These are phyloP conservation scores for Tricholomella constricta DNA, from an alignment of 768 basidiomycete genomes.

Conservation along the genomic window DNA sequence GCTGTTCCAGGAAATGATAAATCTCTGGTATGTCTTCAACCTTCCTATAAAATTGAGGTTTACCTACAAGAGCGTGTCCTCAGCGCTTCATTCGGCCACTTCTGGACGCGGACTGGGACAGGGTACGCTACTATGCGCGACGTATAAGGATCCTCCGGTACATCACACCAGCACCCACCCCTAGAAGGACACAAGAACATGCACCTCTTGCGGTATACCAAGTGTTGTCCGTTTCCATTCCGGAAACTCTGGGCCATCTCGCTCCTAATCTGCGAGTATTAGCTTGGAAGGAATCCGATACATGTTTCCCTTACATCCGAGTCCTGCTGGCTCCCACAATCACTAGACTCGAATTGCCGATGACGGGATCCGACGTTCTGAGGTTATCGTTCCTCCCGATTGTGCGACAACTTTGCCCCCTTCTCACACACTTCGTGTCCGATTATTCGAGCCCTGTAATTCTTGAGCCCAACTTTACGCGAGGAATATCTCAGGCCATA, in stretches of 20 bases:
- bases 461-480: too few relatives aligned
- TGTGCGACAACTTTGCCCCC: neutral
- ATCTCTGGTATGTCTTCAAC: conserved; percentile 2
- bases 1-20: neutral
- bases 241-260: neutral
- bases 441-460: too few relatives aligned
- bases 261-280: neutral
- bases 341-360: neutral
- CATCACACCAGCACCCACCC: neutral
- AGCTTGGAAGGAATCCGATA: neutral
- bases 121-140: neutral
- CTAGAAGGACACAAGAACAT: neutral
- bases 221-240: neutral
- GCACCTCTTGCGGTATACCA: neutral
- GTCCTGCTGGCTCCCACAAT: neutral
- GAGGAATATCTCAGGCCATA: neutral
- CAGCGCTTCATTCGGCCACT: neutral
- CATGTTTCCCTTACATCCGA: neutral
- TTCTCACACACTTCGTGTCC: neutral
- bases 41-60: too few relatives aligned
- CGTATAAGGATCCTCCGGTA: conserved; percentile 1
- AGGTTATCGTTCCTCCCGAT: neutral
- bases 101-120: neutral
- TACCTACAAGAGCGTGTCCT: too few relatives aligned
- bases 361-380: neutral